phyloP scores from a whole-genome alignment of 2,329 filamentous ascomycete genomes.

The Fusarium lyarnte region DNA sequence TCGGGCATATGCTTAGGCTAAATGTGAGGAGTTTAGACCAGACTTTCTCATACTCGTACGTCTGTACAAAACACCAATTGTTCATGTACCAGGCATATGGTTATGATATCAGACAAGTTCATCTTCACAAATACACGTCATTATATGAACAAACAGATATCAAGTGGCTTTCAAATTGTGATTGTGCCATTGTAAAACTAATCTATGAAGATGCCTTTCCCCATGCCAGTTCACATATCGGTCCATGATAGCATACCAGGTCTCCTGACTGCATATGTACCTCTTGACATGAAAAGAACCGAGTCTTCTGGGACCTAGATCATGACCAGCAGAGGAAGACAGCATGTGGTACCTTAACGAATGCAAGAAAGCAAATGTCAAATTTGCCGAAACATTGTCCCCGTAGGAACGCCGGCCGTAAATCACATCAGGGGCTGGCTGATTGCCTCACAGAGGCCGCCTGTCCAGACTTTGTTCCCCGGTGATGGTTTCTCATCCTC shows the following conservation, averaged over 20 bases:
- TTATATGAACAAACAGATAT: not conserved
- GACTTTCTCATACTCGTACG: too few species aligned
- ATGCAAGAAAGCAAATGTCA: slow-evolving; percentile 47
- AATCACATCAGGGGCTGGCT: slow-evolving; percentile 38
- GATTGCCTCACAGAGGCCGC: slow-evolving; percentile 40
- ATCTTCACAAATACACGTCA: not conserved
- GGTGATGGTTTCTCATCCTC: slow-evolving; percentile 43
- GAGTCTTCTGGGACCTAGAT: not conserved
- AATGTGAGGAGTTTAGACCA: not conserved
- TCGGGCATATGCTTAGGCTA: not conserved
- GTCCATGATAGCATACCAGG: slow-evolving; percentile 13
- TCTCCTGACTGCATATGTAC: slow-evolving; percentile 14
- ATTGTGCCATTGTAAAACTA: slow-evolving; percentile 48
- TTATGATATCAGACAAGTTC: not conserved
- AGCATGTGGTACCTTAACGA: slow-evolving; percentile 36
- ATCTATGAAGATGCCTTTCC: slow-evolving; percentile 37
- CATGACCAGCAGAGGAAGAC: slow-evolving; percentile 20
- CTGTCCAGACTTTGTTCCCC: slow-evolving; percentile 32
- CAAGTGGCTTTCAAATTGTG: slow-evolving; percentile 37
- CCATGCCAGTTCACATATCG: slow-evolving; percentile 12
- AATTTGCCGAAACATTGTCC: slow-evolving; percentile 45
- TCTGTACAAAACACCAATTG: not conserved
- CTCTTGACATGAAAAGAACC: slow-evolving; percentile 8
- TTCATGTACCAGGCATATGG: too few species aligned
- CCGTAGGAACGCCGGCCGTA: slow-evolving; percentile 42